phyloP scores from a whole-genome alignment of 1,284 basidiomycete genomes.

The Marasmius sp. region DNA sequence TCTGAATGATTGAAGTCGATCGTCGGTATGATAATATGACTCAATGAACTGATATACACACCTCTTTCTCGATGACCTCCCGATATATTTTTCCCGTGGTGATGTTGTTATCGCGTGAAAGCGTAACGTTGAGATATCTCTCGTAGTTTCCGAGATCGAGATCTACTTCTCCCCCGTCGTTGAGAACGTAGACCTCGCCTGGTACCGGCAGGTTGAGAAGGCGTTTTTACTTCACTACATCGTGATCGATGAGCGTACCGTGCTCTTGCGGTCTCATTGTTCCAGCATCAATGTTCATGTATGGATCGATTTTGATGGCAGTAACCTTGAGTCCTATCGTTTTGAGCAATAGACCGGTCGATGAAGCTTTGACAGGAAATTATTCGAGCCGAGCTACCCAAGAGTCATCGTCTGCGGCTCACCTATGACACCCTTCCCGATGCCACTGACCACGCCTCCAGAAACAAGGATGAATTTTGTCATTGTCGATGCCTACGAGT shows the following conservation, averaged over 20 bases:
- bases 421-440: constrained; percentile 95
- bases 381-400: background rate
- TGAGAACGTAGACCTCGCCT: constrained; percentile 98
- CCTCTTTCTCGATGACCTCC: constrained; percentile 97
- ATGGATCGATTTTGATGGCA: constrained; percentile 99
- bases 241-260: constrained; percentile 54
- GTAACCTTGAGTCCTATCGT: constrained; percentile 96
- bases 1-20: constrained; percentile 40
- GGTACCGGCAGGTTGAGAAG: constrained; percentile 1
- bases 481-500: constrained; percentile 38
- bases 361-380: constrained; percentile 69
- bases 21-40: constrained; percentile 5
- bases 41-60: constrained; percentile 35
- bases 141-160: constrained; percentile 99
- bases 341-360: constrained; percentile 94
- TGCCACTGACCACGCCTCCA: constrained; percentile 91
- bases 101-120: constrained; percentile 95
- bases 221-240: constrained; percentile 17
- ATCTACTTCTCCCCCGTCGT: constrained; percentile 98
- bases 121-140: constrained; percentile 93
- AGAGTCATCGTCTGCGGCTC: constrained; percentile 32
- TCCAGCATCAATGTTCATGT: constrained; percentile 99
- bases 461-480: constrained; percentile 91
- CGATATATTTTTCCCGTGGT: constrained; percentile 98
- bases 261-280: constrained; percentile 99